phyloP scores from a whole-genome alignment of 352 stramenopile genomes.

The Phytophthora multivora region DNA sequence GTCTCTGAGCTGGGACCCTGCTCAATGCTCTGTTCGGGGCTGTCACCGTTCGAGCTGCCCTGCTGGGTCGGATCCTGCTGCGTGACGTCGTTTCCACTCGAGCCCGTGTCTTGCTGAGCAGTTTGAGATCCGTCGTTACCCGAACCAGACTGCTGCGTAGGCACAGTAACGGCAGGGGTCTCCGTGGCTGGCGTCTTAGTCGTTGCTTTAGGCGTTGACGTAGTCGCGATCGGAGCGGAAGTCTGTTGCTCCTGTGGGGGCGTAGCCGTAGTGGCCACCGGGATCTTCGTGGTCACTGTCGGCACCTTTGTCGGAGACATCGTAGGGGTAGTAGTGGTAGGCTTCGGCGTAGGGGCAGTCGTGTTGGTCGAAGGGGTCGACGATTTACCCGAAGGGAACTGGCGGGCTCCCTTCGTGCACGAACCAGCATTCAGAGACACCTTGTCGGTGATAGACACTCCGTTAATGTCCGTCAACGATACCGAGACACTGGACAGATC shows the following conservation, averaged over 20 bases:
- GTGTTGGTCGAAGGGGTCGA: constrained; percentile 13
- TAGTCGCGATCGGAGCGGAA: constrained; percentile 5
- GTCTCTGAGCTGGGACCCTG: constrained; percentile 1
- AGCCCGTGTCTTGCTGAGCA: constrained; percentile 1
- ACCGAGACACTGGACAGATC: constrained; percentile 44
- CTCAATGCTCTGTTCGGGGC: constrained; percentile 5
- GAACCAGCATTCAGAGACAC: constrained; percentile 43
- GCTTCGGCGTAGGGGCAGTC: not conserved
- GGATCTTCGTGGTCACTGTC: constrained; percentile 1
- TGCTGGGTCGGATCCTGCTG: constrained; percentile 9
- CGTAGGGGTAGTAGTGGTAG: not conserved
- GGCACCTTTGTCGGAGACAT: constrained; percentile 4
- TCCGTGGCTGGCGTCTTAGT: not conserved
- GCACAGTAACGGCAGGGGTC: not conserved
- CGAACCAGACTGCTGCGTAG: constrained; percentile 5
- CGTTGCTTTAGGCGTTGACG: not conserved
- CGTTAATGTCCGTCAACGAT: constrained; percentile 49
- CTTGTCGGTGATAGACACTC: constrained; percentile 47
- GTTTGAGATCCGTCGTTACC: constrained; percentile 6
- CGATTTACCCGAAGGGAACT: constrained; percentile 41
- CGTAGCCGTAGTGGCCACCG: constrained; percentile 1
- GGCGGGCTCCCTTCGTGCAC: constrained; percentile 42
- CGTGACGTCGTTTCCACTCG: not conserved
- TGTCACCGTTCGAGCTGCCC: constrained; percentile 7
- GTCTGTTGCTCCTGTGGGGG: constrained; percentile 8